phyloP scores from a whole-genome alignment of 2,329 filamentous ascomycete species.

The Alternaria hordeiaustralica region DNA sequence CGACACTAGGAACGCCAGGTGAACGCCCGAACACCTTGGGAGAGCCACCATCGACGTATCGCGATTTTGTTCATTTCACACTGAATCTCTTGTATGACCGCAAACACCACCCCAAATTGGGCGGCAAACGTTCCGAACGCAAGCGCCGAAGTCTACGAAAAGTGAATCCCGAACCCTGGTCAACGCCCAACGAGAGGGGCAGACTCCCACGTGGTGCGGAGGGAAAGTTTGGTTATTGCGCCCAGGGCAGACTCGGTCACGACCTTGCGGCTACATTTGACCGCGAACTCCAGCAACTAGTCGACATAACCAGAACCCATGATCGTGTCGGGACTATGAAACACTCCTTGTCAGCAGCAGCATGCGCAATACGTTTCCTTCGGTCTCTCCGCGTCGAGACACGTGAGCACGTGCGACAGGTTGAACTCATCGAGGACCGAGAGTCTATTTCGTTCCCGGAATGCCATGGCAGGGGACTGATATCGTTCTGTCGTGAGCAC shows the following conservation, averaged over 20 bases:
- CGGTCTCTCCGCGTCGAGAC: neutral
- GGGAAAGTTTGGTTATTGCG: neutral
- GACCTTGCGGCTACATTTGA: neutral
- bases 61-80: neutral
- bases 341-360: neutral
- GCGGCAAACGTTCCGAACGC: neutral
- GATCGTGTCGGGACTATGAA: neutral
- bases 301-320: neutral
- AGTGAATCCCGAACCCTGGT: neutral
- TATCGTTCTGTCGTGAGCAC: neutral
- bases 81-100: neutral
- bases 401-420: neutral
- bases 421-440: neutral
- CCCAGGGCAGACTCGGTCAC: fast-evolving
- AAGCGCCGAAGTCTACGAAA: neutral
- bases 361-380: neutral
- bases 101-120: neutral
- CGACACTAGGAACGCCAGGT: neutral
- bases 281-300: neutral
- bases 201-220: neutral
- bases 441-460: neutral
- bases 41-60: neutral
- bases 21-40: neutral
- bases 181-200: neutral
- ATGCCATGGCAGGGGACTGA: neutral